Conservation (phyloP, 2,329 filamentous ascomycete genomes). For the Hirsutella rhossiliensis region DNA sequence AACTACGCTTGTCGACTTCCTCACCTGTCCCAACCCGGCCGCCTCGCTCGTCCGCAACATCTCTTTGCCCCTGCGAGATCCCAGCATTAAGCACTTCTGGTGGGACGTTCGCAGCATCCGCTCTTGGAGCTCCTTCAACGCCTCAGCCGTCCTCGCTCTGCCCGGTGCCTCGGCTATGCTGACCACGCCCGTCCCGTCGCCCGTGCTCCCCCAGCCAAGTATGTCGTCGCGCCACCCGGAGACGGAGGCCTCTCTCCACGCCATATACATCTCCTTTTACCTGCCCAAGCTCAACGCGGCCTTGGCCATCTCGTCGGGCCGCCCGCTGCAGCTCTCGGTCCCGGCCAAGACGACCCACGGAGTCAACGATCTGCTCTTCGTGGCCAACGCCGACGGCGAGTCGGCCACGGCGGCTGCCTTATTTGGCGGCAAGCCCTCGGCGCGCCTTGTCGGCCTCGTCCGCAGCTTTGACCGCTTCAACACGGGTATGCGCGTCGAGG, state of each 20-base stretch:
- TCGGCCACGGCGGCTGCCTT: slow-evolving; percentile 40
- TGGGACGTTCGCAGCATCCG: slow-evolving; percentile 87
- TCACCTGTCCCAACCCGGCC: slow-evolving; percentile 69
- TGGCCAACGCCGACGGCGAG: slow-evolving; percentile 49
- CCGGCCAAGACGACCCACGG: slow-evolving; percentile 19
- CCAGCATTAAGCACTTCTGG: slow-evolving; percentile 76
- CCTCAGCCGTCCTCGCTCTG: slow-evolving; percentile 57
- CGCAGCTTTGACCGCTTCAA: slow-evolving; percentile 93
- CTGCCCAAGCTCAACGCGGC: slow-evolving; percentile 80
- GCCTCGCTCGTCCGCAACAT: slow-evolving; percentile 72
- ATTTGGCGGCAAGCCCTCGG: slow-evolving; percentile 34
- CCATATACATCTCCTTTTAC: slow-evolving; percentile 67
- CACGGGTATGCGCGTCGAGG: slow-evolving; percentile 81
- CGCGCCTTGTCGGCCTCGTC: slow-evolving; percentile 69
- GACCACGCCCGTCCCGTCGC: slow-evolving; percentile 51
- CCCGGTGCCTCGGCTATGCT: slow-evolving; percentile 63
- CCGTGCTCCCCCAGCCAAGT: slow-evolving; percentile 47
- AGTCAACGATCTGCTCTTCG: slow-evolving; percentile 46
- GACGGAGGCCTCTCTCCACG: slow-evolving; percentile 64
- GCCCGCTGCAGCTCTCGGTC: slow-evolving; percentile 43
- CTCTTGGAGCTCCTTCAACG: slow-evolving; percentile 70
- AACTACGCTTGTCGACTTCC: slow-evolving; percentile 66
- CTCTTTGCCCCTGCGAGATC: slow-evolving; percentile 54
- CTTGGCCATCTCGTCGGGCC: slow-evolving; percentile 60
- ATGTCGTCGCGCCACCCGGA: slow-evolving; percentile 57